These are phyloP conservation scores for Sphaerobolus stellatus DNA, from an alignment of 1,284 basidiomycete genomes.

Conservation along the genomic window DNA sequence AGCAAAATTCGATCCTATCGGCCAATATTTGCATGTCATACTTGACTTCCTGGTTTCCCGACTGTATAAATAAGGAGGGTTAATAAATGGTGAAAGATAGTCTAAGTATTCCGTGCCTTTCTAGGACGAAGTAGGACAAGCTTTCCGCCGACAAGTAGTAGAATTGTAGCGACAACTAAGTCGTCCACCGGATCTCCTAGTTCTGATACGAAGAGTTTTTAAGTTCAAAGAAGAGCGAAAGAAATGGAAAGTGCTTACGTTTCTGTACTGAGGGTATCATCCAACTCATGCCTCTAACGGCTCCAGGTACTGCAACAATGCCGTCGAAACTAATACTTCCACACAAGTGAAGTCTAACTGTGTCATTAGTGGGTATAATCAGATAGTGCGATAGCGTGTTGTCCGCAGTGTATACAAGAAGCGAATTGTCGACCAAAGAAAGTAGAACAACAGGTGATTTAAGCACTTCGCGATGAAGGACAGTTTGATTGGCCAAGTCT, in stretches of 20 bases:
- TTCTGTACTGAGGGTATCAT: constrained; percentile 94
- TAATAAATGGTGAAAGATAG: not conserved
- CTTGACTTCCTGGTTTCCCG: constrained; percentile 85
- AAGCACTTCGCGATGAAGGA: constrained; percentile 82
- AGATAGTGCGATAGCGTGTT: constrained; percentile 94
- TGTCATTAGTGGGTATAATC: constrained; percentile 81
- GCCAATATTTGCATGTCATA: constrained; percentile 98
- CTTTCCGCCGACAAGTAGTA: constrained; percentile 95
- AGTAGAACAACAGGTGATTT: constrained; percentile 79
- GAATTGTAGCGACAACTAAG: constrained; percentile 89
- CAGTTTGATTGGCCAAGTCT: constrained; percentile 83
- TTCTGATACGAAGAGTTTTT: constrained; percentile 45
- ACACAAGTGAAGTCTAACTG: constrained; percentile 85
- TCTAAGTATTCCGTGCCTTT: constrained; percentile 49
- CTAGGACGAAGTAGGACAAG: constrained; percentile 83
- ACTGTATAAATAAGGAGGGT: constrained; percentile 39
- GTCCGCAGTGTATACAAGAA: constrained; percentile 97
- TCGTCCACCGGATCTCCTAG: constrained; percentile 94
- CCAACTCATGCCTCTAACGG: constrained; percentile 94
- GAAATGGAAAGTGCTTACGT: constrained; percentile 50
- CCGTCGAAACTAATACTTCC: constrained; percentile 95
- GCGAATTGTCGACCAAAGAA: constrained; percentile 91
- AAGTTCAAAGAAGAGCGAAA: constrained; percentile 8
- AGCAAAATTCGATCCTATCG: constrained; percentile 95
- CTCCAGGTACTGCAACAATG: constrained; percentile 81